A percentile compares a stretch with the other conserved stretches of the same genome.
These are phyloP conservation scores for Gnomoniopsis smithogilvyi DNA, from an alignment of 2,329 filamentous ascomycete genomes.

Conservation along the genomic window DNA sequence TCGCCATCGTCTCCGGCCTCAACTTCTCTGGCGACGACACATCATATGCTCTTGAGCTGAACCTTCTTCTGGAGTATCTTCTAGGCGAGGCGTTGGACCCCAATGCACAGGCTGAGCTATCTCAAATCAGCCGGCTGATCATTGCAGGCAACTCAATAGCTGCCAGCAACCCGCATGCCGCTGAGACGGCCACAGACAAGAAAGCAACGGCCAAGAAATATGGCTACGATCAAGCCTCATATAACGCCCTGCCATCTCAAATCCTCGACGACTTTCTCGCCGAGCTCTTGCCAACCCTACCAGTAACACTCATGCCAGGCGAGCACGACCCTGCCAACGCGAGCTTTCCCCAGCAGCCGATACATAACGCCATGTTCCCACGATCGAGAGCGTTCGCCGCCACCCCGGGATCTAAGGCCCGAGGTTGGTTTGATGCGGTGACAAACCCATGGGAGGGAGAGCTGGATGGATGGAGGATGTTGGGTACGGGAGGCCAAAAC, in stretches of 20 bases:
- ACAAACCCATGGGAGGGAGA: conserved; percentile 95
- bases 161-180: conserved; percentile 25
- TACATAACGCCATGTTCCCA: conserved; percentile 90
- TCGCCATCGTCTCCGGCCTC: conserved; percentile 87
- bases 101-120: conserved; percentile 54
- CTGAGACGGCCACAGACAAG: conserved; percentile 19
- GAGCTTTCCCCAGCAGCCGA: conserved; percentile 85
- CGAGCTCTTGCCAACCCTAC: conserved; percentile 77
- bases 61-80: conserved; percentile 81
- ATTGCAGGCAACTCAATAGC: conserved; percentile 87
- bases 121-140: conserved; percentile 77
- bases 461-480: conserved; percentile 82
- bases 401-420: conserved; percentile 39
- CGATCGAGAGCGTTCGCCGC: conserved; percentile 65
- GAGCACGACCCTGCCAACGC: conserved; percentile 82
- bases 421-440: conserved; percentile 79
- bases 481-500: conserved; percentile 88
- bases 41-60: conserved; percentile 70
- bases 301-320: conserved; percentile 85
- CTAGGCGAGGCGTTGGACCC: conserved; percentile 74
- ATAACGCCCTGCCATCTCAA: conserved; percentile 81
- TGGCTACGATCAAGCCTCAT: conserved; percentile 85
- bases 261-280: conserved; percentile 82
- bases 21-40: conserved; percentile 72
- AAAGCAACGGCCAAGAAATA: conserved; percentile 72